A percentile compares a stretch with the other conserved stretches of the same genome.
phyloP scores from a whole-genome alignment of 2,329 filamentous ascomycete genomes.

The Colletotrichum eremochloae region DNA sequence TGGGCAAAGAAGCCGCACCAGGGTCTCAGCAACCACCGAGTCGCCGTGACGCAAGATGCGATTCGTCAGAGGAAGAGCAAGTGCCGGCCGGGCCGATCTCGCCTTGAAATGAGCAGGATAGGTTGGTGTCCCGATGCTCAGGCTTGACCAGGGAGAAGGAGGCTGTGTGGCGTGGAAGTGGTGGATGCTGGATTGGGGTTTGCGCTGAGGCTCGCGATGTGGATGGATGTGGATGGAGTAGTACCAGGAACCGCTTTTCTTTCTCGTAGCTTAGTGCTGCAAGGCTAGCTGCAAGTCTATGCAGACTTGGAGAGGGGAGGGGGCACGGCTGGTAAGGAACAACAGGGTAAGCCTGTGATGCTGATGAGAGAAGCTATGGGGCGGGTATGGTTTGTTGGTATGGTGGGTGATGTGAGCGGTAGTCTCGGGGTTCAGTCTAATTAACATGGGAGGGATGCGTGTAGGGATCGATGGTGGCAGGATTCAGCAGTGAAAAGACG shows the following conservation, averaged over 20 bases:
- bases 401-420: constrained; percentile 37
- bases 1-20: constrained; percentile 57
- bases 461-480: constrained; percentile 38
- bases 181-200: constrained; percentile 27
- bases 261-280: constrained; percentile 38
- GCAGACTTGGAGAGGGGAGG: constrained; percentile 34
- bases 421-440: constrained; percentile 39
- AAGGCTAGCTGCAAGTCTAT: constrained; percentile 32
- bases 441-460: constrained; percentile 40
- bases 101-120: constrained; percentile 27
- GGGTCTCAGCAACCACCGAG: constrained; percentile 51
- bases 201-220: constrained; percentile 35
- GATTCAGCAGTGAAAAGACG: constrained; percentile 10
- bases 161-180: constrained; percentile 3
- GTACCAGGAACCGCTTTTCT: constrained; percentile 28
- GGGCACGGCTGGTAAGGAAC: constrained; percentile 28
- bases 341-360: constrained; percentile 36
- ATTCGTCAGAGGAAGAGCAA: constrained; percentile 40
- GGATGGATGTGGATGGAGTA: constrained; percentile 31
- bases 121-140: constrained; percentile 11
- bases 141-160: not conserved
- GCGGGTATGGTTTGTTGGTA: constrained; percentile 32
- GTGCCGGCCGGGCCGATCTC: constrained; percentile 35
- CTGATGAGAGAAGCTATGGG: constrained; percentile 35
- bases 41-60: constrained; percentile 40